phyloP scores from a whole-genome alignment of 1,284 basidiomycete species.

The Sanghuangporus weigelae region DNA sequence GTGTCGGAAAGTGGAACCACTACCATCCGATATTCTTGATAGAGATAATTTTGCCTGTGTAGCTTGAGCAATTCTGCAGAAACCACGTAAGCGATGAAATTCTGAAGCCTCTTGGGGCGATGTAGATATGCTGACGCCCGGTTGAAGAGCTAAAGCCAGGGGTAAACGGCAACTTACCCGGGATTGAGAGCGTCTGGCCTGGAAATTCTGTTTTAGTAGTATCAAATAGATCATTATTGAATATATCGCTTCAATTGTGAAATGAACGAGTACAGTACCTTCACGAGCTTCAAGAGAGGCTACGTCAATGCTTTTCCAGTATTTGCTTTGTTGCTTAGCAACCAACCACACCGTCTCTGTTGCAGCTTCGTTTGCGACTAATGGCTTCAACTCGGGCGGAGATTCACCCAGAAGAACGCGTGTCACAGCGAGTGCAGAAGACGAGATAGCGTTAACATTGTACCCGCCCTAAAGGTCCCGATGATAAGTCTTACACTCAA shows the following conservation, averaged over 20 bases:
- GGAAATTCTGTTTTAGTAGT: slow-evolving; percentile 41
- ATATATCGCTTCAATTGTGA: not conserved
- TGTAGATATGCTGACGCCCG: not conserved
- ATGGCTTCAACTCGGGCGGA: slow-evolving; percentile 65
- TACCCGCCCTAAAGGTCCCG: slow-evolving; percentile 79
- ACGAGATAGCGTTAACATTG: slow-evolving; percentile 85
- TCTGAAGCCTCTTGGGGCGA: not conserved
- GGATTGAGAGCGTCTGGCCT: slow-evolving; percentile 56
- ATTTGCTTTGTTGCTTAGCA: slow-evolving; percentile 79
- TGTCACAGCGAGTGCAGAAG: slow-evolving; percentile 84
- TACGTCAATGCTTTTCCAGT: slow-evolving; percentile 84
- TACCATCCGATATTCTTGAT: slow-evolving; percentile 67
- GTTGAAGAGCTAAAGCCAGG: not conserved
- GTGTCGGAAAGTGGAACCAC: slow-evolving; percentile 71
- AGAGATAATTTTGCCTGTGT: slow-evolving; percentile 78
- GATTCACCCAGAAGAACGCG: slow-evolving; percentile 82
- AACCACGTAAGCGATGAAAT: not conserved
- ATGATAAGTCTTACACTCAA: not conserved
- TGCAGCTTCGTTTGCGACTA: slow-evolving; percentile 71
- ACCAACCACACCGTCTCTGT: slow-evolving; percentile 88
- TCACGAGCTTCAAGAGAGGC: slow-evolving; percentile 75
- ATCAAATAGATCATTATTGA: not conserved
- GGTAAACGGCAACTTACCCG: slow-evolving; percentile 37
- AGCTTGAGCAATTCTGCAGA: slow-evolving; percentile 72
- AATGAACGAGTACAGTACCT: slow-evolving; percentile 35